Base-by-base conservation (phyloP, 768 basidiomycete species). In the Sporobolomyces pararoseus region DNA sequence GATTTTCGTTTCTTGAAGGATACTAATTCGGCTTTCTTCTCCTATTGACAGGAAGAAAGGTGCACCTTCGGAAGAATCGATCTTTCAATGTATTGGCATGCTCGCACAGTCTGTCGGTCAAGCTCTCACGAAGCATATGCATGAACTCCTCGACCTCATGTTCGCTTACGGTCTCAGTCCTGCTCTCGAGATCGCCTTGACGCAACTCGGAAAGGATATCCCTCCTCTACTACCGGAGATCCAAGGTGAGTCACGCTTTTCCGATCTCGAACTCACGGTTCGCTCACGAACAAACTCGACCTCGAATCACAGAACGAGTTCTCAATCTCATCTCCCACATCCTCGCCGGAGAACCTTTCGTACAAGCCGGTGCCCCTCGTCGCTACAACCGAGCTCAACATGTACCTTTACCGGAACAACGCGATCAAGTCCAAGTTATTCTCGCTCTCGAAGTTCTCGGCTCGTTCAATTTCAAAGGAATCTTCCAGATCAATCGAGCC, bases 21-120 rank as follows among this genome's bases (percentile, higher is more conserved):
- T 6, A 17, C 27, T 19, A 16, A n/a, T 27, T 44, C 52, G 50
- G 16, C 34, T 16, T 6, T 55, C 46, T 34, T n/a, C n/a, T 58
- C 19, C 60, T 50, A 1, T 62, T 31, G 27, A 3, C 54, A 64
- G 52, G 6, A 60, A 66, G 44, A 74, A 74, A 54, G 72, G 72
- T 29, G 72, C 92, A 2, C 89, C 90, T 3, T 87, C 88, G 21
- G 94, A 97, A 79, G 92, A 92, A 73, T 89, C 94, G 0, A 92
- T 98, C 67, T 98, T 99, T 77, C 91, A 97, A 83, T 98, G 96
- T 80, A 85, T 99, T 68, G 91, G 91, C 44, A 95, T 97, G 92
- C 83, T 99, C 50, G 91, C 94, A 1, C 86, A 87, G 2, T 91
- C 96, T 13, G 93, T 99, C 37, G 96, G 96, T 0, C 93, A 93